phyloP scores from a whole-genome alignment of 805 yeast genomes.

The Metschnikowia amazonensis region DNA sequence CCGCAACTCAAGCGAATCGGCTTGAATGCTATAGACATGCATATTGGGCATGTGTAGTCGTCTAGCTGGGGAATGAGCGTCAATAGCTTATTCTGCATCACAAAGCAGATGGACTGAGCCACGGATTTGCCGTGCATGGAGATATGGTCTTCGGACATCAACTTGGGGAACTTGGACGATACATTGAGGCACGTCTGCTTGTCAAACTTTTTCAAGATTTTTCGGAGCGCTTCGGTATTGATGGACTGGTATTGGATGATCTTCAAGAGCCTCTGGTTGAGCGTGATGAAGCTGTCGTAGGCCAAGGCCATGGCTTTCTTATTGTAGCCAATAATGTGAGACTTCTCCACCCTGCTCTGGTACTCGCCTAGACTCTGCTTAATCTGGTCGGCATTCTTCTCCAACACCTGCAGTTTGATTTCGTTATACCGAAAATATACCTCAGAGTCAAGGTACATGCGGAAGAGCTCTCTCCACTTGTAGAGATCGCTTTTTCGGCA shows the following conservation, averaged over 20 bases:
- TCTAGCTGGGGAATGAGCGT: conserved; percentile 68
- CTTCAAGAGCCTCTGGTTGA: conserved; percentile 55
- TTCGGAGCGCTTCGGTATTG: conserved; percentile 60
- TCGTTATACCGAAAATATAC: conserved; percentile 57
- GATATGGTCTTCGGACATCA: conserved; percentile 39
- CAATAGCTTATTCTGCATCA: conserved; percentile 52
- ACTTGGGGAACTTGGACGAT: conserved; percentile 43
- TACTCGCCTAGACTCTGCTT: conserved; percentile 42
- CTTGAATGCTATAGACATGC: conserved; percentile 65
- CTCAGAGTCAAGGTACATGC: conserved; percentile 60
- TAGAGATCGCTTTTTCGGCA: conserved; percentile 52
- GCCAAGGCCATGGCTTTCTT: conserved; percentile 43
- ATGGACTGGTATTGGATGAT: conserved; percentile 57
- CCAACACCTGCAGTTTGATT: conserved; percentile 35
- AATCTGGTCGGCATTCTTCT: conserved; percentile 44
- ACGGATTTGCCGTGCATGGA: conserved; percentile 46
- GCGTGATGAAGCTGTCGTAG: conserved; percentile 46
- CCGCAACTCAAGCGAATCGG: conserved; percentile 63
- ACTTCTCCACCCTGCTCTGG: conserved; percentile 35
- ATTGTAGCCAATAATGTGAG: conserved; percentile 41
- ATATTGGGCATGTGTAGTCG: conserved; percentile 72
- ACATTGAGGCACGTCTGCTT: conserved; percentile 60
- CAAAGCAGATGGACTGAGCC: conserved; percentile 50
- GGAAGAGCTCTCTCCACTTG: conserved; percentile 67
- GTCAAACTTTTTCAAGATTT: conserved; percentile 72